A percentile compares a stretch with the other conserved stretches of the same genome.
phyloP scores from a whole-genome alignment of 805 yeast species.

The Lachancea lanzarotensis region DNA sequence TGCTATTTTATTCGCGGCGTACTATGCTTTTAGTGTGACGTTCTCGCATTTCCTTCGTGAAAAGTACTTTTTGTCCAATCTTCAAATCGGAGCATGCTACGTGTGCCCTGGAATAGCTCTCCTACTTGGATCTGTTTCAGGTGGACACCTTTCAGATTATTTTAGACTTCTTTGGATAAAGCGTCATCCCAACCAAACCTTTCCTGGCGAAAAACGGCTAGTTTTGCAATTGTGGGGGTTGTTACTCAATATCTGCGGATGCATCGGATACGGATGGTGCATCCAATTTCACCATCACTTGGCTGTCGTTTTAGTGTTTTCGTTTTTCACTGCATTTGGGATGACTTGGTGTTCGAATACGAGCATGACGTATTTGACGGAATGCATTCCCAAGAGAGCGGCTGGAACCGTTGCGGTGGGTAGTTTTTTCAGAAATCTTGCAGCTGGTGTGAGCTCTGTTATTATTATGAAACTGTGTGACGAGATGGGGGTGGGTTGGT shows the following conservation, averaged over 20 bases:
- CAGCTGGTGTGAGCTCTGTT: conserved; percentile 49
- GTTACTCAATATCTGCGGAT: conserved; percentile 37
- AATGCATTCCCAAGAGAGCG: conserved; percentile 43
- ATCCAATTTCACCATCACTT: conserved; percentile 36
- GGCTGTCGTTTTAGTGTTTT: conserved; percentile 37
- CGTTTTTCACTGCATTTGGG: conserved; percentile 45
- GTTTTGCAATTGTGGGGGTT: conserved; percentile 41
- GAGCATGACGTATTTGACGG: conserved; percentile 48
- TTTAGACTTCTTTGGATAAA: conserved; percentile 28
- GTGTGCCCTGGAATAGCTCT: conserved; percentile 49
- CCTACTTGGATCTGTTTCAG: conserved; percentile 41
- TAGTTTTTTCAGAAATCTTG: conserved; percentile 45
- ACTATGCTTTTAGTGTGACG: conserved; percentile 48
- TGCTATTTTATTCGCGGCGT: conserved; percentile 47
- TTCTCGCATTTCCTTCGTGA: conserved; percentile 37
- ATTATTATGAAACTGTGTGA: conserved; percentile 34
- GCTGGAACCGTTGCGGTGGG: conserved; percentile 50
- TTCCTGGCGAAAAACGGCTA: conserved; percentile 43
- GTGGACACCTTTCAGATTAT: conserved; percentile 44
- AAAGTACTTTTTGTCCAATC: conserved; percentile 33
- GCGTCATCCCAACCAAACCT: conserved; percentile 23
- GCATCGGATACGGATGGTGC: conserved; percentile 50
- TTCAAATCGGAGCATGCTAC: conserved; percentile 41
- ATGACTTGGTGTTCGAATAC: conserved; percentile 51
- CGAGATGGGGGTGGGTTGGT: conserved; percentile 46